Conservation (phyloP, 2,329 filamentous ascomycete genomes). For the Cladosporium phlei region DNA sequence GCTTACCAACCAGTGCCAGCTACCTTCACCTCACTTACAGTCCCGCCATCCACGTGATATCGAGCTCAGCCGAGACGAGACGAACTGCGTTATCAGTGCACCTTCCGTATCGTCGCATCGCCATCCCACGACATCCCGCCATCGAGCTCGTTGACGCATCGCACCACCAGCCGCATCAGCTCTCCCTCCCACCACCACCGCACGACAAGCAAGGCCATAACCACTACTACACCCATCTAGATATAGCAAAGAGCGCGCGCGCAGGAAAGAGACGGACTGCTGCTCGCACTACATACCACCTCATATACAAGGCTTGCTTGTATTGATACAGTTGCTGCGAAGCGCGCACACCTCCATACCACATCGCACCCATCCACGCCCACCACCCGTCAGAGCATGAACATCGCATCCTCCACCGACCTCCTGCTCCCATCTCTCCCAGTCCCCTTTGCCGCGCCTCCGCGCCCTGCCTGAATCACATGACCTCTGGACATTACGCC, state of each 20-base stretch:
- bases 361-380: conserved; percentile 3
- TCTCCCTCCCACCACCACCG: not conserved
- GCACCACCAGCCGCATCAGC: not conserved
- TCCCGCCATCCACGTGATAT: no score
- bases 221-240: no score
- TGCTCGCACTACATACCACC: conserved; percentile 11
- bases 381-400: conserved; percentile 38
- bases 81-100: no score
- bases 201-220: not conserved
- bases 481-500: conserved; percentile 49
- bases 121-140: no score
- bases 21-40: not conserved
- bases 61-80: no score
- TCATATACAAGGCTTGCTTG: conserved; percentile 11
- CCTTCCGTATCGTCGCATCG: no score
- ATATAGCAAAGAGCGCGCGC: conserved; percentile 9
- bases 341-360: not conserved
- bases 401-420: conserved; percentile 29
- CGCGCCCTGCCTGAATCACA: conserved; percentile 37
- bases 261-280: conserved; percentile 4
- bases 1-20: no score
- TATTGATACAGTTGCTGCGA: conserved; percentile 6
- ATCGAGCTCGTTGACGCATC: no score
- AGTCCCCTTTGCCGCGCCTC: conserved; percentile 17
- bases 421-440: conserved; percentile 25